These are phyloP conservation scores for Backusella macrospora DNA, from an alignment of 192 early-diverging fungal species.

Conservation along the genomic window DNA sequence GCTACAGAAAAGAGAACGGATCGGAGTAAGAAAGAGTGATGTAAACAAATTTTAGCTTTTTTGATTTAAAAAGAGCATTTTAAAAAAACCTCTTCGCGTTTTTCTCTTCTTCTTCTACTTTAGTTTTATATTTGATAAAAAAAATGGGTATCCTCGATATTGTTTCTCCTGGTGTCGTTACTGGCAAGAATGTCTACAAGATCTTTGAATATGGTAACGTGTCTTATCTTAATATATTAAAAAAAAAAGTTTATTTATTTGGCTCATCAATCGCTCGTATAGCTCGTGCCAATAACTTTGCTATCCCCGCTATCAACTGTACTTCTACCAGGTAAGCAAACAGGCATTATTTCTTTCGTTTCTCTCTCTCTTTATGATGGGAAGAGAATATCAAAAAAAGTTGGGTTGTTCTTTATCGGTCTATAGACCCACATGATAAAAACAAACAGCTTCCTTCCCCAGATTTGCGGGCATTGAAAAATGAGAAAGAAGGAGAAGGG, in stretches of 20 bases:
- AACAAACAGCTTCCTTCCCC: conserved; percentile 8
- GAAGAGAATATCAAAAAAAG: neutral
- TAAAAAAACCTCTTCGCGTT: no score
- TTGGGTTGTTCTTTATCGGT: neutral
- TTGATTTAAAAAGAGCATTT: no score
- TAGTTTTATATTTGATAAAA: neutral
- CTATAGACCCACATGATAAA: conserved; percentile 11
- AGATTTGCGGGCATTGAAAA: conserved; percentile 8
- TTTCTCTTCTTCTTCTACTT: neutral
- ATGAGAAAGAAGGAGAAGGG: neutral
- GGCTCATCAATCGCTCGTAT: conserved; percentile 12
- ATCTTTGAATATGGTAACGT: conserved; percentile 62
- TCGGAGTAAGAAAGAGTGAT: no score
- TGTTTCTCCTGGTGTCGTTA: conserved; percentile 90
- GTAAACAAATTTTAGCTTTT: no score
- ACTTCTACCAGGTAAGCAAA: conserved; percentile 70
- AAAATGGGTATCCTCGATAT: conserved; percentile 81
- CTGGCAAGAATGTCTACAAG: conserved; percentile 90
- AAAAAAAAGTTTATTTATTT: neutral
- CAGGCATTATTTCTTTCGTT: neutral
- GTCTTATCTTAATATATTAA: neutral
- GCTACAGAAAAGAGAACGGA: no score
- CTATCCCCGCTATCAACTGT: conserved; percentile 97
- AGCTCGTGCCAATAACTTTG: conserved; percentile 79
- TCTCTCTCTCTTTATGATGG: neutral